Conservation (phyloP, 2,329 filamentous ascomycete genomes). For the Claviceps spartinae region DNA sequence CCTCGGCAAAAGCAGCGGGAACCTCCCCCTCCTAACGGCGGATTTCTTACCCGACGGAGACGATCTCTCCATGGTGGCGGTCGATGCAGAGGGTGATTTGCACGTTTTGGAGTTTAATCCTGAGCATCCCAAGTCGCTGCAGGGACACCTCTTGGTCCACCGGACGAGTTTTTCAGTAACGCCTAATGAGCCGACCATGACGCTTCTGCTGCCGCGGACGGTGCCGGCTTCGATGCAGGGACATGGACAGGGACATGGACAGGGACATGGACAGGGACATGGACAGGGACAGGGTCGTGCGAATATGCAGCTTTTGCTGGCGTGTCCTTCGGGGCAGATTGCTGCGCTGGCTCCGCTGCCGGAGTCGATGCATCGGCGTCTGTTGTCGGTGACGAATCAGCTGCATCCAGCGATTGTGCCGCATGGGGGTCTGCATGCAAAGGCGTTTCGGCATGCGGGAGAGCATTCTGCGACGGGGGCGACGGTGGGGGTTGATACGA, state of each 20-base stretch:
- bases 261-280: slow-evolving; percentile 8
- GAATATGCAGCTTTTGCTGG: slow-evolving; percentile 53
- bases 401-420: slow-evolving; percentile 64
- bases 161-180: slow-evolving; percentile 79
- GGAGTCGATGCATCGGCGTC: slow-evolving; percentile 70
- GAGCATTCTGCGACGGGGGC: slow-evolving; percentile 18
- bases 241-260: slow-evolving; percentile 8
- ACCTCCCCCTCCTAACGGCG: slow-evolving; percentile 64
- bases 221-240: slow-evolving; percentile 23
- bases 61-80: slow-evolving; percentile 68
- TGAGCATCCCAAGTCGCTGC: slow-evolving; percentile 85
- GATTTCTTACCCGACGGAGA: slow-evolving; percentile 83
- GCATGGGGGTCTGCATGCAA: slow-evolving; percentile 68
- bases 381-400: slow-evolving; percentile 70
- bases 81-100: slow-evolving; percentile 73
- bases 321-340: slow-evolving; percentile 63
- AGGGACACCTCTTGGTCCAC: slow-evolving; percentile 76
- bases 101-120: slow-evolving; percentile 91
- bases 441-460: slow-evolving; percentile 51
- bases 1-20: slow-evolving; percentile 73
- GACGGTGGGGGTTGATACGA: slow-evolving; percentile 42
- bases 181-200: slow-evolving; percentile 58
- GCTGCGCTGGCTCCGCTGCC: slow-evolving; percentile 63
- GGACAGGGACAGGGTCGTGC: slow-evolving; percentile 6
- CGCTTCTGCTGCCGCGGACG: slow-evolving; percentile 62